Evolutionary conservation across 306 rosid genomes (phyloP).

Genomic region (Inga laurina): DNA sequence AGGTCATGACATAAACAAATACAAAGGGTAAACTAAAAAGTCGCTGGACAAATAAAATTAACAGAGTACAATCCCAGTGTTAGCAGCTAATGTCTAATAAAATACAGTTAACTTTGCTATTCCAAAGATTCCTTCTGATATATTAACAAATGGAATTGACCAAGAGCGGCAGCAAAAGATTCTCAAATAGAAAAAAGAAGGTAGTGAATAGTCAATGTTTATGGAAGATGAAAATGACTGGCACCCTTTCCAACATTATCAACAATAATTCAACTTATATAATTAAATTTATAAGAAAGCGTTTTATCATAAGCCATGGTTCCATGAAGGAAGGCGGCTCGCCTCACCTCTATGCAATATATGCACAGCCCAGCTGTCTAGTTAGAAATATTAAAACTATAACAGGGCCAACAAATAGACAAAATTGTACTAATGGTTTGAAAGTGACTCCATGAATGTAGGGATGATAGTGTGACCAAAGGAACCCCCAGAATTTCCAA

Average conservation of each 20-base stretch:
- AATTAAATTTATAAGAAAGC: background rate
- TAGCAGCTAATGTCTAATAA: constrained; percentile 22
- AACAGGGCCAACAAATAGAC: constrained; percentile 35
- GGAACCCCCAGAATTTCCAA: constrained; percentile 26
- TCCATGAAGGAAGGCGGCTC: background rate
- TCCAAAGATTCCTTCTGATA: constrained; percentile 36
- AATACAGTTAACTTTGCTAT: constrained; percentile 29
- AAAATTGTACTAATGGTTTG: constrained; percentile 35
- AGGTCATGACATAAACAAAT: constrained; percentile 35
- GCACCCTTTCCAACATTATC: constrained; percentile 39
- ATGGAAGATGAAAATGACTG: constrained; percentile 47
- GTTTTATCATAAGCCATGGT: background rate
- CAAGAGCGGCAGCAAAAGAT: constrained; percentile 35
- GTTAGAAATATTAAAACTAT: constrained; percentile 22
- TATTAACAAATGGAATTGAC: constrained; percentile 19
- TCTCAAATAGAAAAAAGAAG: constrained; percentile 37
- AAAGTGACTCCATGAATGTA: constrained; percentile 41
- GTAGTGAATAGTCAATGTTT: constrained; percentile 29
- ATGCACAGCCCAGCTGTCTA: background rate
- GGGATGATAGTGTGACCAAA: constrained; percentile 25
- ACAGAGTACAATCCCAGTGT: constrained; percentile 27
- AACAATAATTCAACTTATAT: background rate
- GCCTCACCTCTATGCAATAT: background rate
- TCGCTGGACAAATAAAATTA: constrained; percentile 17
- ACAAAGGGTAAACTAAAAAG: constrained; percentile 14